Evolutionary conservation across 2,329 filamentous ascomycete species (phyloP).

Genomic region (Aspergillus fumigatus): DNA sequence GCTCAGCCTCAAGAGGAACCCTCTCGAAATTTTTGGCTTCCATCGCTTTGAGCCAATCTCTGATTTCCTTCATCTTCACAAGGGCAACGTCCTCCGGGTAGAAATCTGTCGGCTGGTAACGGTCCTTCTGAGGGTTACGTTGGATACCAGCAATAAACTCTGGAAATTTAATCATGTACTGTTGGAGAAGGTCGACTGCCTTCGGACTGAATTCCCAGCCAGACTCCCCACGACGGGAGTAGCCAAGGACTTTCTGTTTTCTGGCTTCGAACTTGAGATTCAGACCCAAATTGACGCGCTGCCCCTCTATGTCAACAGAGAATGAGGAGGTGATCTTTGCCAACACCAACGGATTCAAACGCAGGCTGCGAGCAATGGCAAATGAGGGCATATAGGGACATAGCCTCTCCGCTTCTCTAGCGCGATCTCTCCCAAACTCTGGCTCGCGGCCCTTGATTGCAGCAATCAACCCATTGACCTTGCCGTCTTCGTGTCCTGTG

Average conservation of each 20-base stretch:
- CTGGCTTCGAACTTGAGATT: conserved; percentile 96
- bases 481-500: conserved; percentile 66
- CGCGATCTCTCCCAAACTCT: conserved; percentile 75
- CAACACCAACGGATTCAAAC: conserved; percentile 78
- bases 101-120: conserved; percentile 79
- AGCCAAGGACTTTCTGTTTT: conserved; percentile 92
- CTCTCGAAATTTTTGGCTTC: conserved; percentile 89
- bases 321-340: conserved; percentile 97
- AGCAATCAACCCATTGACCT: conserved; percentile 74
- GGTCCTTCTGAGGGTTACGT: conserved; percentile 76
- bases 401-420: conserved; percentile 62
- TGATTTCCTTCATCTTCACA: conserved; percentile 85
- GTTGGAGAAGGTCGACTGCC: conserved; percentile 71
- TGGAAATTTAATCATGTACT: conserved; percentile 92
- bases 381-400: conserved; percentile 83
- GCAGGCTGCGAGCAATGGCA: conserved; percentile 76
- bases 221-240: conserved; percentile 76
- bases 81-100: conserved; percentile 71
- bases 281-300: conserved; percentile 83
- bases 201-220: conserved; percentile 96
- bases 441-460: conserved; percentile 67
- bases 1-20: conserved; percentile 93
- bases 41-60: conserved; percentile 84
- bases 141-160: conserved; percentile 91
- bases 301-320: conserved; percentile 73